Evolutionary conservation across 2,329 filamentous ascomycete species (phyloP), one percentile per base, ranked within the genome.

Genomic region (Arachnomyces sp.): DNA sequence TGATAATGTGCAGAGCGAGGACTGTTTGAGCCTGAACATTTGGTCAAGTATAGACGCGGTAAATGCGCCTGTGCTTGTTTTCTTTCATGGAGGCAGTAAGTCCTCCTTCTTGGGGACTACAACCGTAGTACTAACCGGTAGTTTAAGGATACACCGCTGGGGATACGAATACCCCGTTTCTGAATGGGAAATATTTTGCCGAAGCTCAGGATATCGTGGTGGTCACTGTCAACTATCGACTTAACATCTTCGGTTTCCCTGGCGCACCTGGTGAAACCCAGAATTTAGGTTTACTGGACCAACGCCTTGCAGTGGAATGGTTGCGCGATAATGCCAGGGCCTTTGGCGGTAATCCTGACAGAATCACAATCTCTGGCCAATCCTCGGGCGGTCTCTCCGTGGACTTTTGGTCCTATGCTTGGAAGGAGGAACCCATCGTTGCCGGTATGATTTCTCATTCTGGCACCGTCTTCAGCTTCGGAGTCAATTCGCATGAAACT

Each of bases 221-320:
- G 1, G 62, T 69, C 2, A 62, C 61, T 0, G 55, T 67, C 43
- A 70, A 68, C 48, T 65, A 65, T 45, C 59, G 63, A 2, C n/a
- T 64, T 28, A 63, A 61, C 39, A 60, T 68, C 38, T 66, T 69
- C 40, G 65, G 65, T 4, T 68, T 65, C 43, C 57, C 62, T 0
- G 55, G 57, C 8, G 60, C 61, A 12, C 52, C 56, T 4, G 57
- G 53, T 4, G 11, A 45, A 33, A 47, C 40, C 0, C 56, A 64
- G 34, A 77, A 77, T 43, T 50, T 72, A 2, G 74, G 72, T 1
- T 53, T 77, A 4, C 60, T 67, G 4, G 74, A 78, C 45, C 72
- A 76, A 48, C 64, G 74, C 2, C 48, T 66, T 11, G 72, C 70
- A 0, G 50, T 76, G 0, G 67, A 75, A 52, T 77, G 73, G 73